phyloP scores from a whole-genome alignment of 345 rosid genomes.

The Pugionium dolabratum region DNA sequence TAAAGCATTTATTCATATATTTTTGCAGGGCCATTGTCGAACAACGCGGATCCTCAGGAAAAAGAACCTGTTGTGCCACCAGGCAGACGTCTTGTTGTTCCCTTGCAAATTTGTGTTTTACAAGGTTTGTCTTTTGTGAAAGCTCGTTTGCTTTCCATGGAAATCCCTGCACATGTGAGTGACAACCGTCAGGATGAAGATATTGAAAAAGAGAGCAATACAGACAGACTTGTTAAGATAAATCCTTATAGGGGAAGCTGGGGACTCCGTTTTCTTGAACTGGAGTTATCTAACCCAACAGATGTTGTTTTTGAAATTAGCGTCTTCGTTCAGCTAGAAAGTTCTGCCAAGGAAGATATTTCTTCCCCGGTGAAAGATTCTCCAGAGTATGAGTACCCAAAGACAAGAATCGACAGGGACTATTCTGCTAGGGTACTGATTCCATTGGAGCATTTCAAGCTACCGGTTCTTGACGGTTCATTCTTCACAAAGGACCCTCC shows the following conservation, averaged over 20 bases:
- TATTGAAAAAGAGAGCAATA: constrained; percentile 52
- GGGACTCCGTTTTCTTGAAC: constrained; percentile 94
- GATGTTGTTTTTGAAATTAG: constrained; percentile 88
- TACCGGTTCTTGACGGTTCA: constrained; percentile 89
- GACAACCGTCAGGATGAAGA: constrained; percentile 63
- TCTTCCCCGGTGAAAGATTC: constrained; percentile 47
- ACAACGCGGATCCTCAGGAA: constrained; percentile 51
- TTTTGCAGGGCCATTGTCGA: constrained; percentile 60
- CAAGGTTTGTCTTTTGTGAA: constrained; percentile 93
- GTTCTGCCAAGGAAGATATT: constrained; percentile 50
- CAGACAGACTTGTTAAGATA: constrained; percentile 79
- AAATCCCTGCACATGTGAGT: constrained; percentile 90
- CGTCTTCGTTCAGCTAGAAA: constrained; percentile 82
- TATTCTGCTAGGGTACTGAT: constrained; percentile 88
- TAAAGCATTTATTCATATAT: neutral
- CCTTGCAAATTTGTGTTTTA: constrained; percentile 81
- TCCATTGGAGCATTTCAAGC: constrained; percentile 94
- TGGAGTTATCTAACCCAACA: constrained; percentile 92
- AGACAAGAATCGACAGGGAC: constrained; percentile 89
- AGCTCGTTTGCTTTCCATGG: constrained; percentile 97
- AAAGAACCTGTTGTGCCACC: constrained; percentile 59
- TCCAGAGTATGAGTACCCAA: constrained; percentile 74
- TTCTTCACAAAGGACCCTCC: constrained; percentile 71
- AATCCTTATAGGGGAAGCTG: constrained; percentile 98
- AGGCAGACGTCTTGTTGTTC: constrained; percentile 89